These are phyloP conservation scores for Sergeia podlipaevii DNA, from an alignment of 208 protist genomes.

Conservation along the genomic window DNA sequence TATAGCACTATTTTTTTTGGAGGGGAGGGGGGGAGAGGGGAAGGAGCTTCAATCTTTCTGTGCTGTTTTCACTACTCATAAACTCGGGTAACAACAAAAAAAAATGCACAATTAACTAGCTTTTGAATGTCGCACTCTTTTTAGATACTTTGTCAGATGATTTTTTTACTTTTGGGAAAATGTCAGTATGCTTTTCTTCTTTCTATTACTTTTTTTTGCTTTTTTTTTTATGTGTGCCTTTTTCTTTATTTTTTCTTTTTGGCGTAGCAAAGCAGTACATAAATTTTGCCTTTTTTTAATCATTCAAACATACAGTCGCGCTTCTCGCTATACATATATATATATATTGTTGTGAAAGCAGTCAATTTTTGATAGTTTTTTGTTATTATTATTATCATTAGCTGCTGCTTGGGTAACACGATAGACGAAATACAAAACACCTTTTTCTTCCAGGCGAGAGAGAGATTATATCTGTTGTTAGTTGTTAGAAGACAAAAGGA, in stretches of 20 bases:
- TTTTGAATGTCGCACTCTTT: not conserved
- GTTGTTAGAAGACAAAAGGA: not conserved
- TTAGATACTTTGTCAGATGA: not conserved
- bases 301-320: no score
- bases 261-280: no score
- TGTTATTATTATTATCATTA: no score
- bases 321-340: no score
- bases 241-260: not conserved
- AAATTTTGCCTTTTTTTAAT: no score
- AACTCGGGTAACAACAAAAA: not conserved
- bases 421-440: not conserved
- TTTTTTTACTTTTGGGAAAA: not conserved
- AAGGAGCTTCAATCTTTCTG: not conserved
- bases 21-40: no score
- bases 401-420: no score
- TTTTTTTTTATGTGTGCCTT: not conserved
- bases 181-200: not conserved
- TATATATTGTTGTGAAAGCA: no score
- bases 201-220: not conserved
- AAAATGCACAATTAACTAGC: not conserved
- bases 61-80: not conserved
- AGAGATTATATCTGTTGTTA: constrained; percentile 6
- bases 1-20: no score
- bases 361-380: no score
- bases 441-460: not conserved